Percentiles rank a stretch among this genome's conserved stretches.
phyloP scores from a whole-genome alignment of 208 protist genomes.

The Wallacemonas sp. region DNA sequence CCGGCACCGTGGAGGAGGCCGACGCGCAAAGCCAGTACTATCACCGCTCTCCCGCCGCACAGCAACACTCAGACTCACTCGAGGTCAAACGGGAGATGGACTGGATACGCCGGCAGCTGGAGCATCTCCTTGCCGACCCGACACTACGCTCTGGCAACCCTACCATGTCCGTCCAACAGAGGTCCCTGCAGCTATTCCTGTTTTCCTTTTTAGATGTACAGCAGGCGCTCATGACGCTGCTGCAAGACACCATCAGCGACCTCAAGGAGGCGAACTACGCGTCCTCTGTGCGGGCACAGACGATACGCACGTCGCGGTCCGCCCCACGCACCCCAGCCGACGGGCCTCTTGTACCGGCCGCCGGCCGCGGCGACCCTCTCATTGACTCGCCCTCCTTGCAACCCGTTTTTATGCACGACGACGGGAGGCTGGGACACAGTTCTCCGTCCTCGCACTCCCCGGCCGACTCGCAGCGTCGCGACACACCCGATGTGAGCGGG shows the following conservation, averaged over 20 bases:
- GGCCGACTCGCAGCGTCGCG: not conserved
- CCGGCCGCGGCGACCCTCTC: not conserved
- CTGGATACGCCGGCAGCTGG: slow-evolving; percentile 9
- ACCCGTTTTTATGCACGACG: not conserved
- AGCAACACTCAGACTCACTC: slow-evolving; percentile 9
- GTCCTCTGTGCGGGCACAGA: not conserved
- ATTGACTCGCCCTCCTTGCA: not conserved
- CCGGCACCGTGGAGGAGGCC: not conserved
- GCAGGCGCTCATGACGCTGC: slow-evolving; percentile 9
- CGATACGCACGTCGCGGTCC: not conserved
- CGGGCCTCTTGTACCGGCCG: not conserved
- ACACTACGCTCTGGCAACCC: not conserved
- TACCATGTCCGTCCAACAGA: slow-evolving; percentile 10
- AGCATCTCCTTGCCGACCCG: not conserved
- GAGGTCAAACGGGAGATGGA: slow-evolving; percentile 16
- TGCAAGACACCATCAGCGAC: not conserved
- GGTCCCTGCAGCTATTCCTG: slow-evolving; percentile 13
- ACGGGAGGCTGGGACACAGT: not conserved
- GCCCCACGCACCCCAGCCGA: not conserved
- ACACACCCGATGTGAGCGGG: not conserved
- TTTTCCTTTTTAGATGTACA: slow-evolving; percentile 16
- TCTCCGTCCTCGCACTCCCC: not conserved
- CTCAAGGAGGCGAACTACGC: slow-evolving; percentile 1
- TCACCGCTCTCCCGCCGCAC: slow-evolving; percentile 5
- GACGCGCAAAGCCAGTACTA: slow-evolving; percentile 6